A percentile compares a stretch with the other conserved stretches of the same genome.
Evolutionary conservation across 164 flowering plant species (phyloP).

Genomic region (Annona squamosa): DNA sequence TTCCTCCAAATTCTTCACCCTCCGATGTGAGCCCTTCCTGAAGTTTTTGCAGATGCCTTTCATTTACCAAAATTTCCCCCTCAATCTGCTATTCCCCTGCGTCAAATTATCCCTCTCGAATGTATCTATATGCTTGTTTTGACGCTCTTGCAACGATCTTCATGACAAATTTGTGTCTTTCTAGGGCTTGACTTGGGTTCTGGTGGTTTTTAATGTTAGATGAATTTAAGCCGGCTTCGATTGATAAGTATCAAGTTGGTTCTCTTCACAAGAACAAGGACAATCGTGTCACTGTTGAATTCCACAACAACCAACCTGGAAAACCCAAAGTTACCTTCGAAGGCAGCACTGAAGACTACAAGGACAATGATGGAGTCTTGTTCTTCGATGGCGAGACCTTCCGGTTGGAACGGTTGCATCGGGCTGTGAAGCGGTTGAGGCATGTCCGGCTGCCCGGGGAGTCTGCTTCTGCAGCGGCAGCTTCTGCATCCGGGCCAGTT

Average conservation of each 20-base stretch:
- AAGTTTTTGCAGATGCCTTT: not conserved
- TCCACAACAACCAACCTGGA: conserved; percentile 71
- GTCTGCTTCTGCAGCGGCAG: conserved; percentile 31
- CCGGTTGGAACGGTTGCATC: conserved; percentile 74
- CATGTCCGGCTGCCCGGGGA: conserved; percentile 63
- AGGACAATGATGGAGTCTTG: conserved; percentile 80
- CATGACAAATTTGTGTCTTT: not conserved
- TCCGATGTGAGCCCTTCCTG: conserved; percentile 51
- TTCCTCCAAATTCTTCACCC: conserved; percentile 69
- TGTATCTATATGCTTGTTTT: not conserved
- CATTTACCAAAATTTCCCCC: not conserved
- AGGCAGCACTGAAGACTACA: conserved; percentile 78
- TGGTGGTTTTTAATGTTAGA: conserved; percentile 22
- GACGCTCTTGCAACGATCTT: not conserved
- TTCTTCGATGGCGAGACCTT: conserved; percentile 78
- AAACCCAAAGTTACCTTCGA: conserved; percentile 74
- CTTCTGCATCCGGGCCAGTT: conserved; percentile 17
- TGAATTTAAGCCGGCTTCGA: conserved; percentile 86
- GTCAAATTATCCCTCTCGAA: not conserved
- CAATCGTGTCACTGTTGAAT: conserved; percentile 71
- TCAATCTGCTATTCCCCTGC: not conserved
- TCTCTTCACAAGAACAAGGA: conserved; percentile 69
- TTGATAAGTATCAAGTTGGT: conserved; percentile 78
- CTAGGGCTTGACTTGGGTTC: not conserved
- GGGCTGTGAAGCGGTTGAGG: conserved; percentile 83